Conservation (phyloP, 805 yeast genomes). For the Barnettozyma wickerhamii region DNA sequence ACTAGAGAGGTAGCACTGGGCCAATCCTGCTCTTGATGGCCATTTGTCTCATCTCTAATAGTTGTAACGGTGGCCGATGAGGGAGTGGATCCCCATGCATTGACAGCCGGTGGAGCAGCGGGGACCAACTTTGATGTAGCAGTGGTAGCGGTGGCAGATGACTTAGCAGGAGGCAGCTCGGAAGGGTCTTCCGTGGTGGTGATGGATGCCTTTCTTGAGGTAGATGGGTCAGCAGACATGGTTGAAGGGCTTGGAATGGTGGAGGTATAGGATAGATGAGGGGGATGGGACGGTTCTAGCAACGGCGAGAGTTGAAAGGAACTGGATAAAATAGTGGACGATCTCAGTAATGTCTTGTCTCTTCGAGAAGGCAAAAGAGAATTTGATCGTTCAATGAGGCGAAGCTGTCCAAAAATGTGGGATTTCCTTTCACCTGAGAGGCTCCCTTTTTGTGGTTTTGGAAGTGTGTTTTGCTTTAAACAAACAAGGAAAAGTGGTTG, state of each 20-base stretch:
- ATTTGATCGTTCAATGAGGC: no score
- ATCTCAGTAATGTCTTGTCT: no score
- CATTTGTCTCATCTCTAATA: not conserved
- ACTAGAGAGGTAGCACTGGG: slow-evolving; percentile 18
- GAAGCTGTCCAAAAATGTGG: no score
- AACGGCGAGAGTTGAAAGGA: no score
- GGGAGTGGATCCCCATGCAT: slow-evolving; percentile 23
- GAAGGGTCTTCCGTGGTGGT: slow-evolving; percentile 4
- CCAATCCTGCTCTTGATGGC: slow-evolving; percentile 18
- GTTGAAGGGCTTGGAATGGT: not conserved
- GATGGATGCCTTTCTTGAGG: slow-evolving; percentile 1
- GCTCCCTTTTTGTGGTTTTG: no score
- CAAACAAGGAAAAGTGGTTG: no score
- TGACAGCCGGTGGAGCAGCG: slow-evolving; percentile 25
- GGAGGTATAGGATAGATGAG: not conserved
- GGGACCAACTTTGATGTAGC: slow-evolving; percentile 24
- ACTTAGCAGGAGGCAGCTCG: slow-evolving; percentile 1
- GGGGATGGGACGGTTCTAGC: no score
- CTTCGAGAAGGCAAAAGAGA: no score
- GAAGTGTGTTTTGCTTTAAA: no score
- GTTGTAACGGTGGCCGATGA: slow-evolving; percentile 4
- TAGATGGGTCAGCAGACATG: slow-evolving; percentile 1
- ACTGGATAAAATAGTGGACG: no score
- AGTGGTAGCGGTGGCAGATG: slow-evolving; percentile 4
- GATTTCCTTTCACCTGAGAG: no score